Evolutionary conservation across 1,284 basidiomycete species (phyloP).

Genomic region (Ganoderma sp.): DNA sequence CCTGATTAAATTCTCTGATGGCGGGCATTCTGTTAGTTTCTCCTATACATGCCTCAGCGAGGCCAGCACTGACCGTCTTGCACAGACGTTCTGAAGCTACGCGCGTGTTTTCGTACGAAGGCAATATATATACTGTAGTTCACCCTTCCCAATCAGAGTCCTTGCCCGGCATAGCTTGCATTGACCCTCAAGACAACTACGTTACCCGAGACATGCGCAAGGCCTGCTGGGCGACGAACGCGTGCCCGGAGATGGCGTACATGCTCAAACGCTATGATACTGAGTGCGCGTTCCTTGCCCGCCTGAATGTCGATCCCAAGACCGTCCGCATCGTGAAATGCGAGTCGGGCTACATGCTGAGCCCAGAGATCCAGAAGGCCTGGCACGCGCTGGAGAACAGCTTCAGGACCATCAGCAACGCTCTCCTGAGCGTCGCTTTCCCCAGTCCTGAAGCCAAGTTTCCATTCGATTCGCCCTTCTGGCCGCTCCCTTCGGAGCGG

Average conservation of each 20-base stretch:
- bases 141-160: background rate
- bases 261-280: slow-evolving; percentile 8
- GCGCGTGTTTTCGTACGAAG: background rate
- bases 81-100: background rate
- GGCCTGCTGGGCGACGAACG: slow-evolving; percentile 2
- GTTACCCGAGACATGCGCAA: slow-evolving; percentile 13
- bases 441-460: background rate
- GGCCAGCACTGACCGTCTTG: background rate
- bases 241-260: slow-evolving; percentile 19
- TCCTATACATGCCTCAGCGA: background rate
- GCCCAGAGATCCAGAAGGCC: background rate
- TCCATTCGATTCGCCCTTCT: background rate
- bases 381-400: slow-evolving; percentile 12
- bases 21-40: too few species aligned
- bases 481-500: background rate
- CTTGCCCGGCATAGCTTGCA: background rate
- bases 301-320: background rate
- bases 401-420: background rate
- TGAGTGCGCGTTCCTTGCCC: slow-evolving; percentile 7
- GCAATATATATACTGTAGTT: background rate
- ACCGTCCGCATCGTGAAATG: slow-evolving; percentile 7
- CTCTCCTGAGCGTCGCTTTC: background rate
- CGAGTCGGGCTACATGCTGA: background rate
- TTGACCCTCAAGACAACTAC: background rate
- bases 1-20: too few species aligned